Evolutionary conservation across 768 basidiomycete species (phyloP).

Genomic region (Kwoniella sp.): DNA sequence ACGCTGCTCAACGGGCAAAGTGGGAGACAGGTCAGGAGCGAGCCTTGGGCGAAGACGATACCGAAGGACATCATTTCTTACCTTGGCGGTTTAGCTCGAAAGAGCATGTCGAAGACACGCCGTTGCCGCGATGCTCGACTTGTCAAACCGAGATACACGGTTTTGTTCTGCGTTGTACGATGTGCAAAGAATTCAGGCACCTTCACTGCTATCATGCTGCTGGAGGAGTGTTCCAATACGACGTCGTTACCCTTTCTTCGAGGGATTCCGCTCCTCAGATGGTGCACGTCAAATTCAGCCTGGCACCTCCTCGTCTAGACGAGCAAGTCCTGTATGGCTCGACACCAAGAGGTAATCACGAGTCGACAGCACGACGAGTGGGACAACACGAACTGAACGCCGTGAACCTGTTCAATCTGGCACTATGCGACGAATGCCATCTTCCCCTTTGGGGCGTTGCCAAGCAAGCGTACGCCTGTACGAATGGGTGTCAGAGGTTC

Average conservation of each 20-base stretch:
- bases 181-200: slow-evolving; percentile 72
- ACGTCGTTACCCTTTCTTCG: slow-evolving; percentile 26
- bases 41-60: slow-evolving; percentile 32
- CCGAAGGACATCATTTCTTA: slow-evolving; percentile 34
- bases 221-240: slow-evolving; percentile 62
- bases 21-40: slow-evolving; percentile 43
- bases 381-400: slow-evolving; percentile 63
- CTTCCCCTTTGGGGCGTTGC: slow-evolving; percentile 73
- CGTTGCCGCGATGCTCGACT: slow-evolving; percentile 60
- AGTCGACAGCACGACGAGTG: slow-evolving; percentile 29
- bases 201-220: slow-evolving; percentile 77
- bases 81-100: slow-evolving; percentile 40
- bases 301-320: slow-evolving; percentile 17
- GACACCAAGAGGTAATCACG: slow-evolving; percentile 3
- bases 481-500: slow-evolving; percentile 63
- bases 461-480: slow-evolving; percentile 69
- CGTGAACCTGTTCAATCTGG: slow-evolving; percentile 72
- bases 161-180: slow-evolving; percentile 73
- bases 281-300: slow-evolving; percentile 31
- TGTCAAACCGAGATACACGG: slow-evolving; percentile 63
- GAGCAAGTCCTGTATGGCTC: slow-evolving; percentile 25
- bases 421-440: slow-evolving; percentile 69
- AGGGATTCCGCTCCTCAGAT: slow-evolving; percentile 15
- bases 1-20: slow-evolving; percentile 29
- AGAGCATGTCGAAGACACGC: slow-evolving; percentile 1